A percentile compares a stretch with the other conserved stretches of the same genome.
Conservation (phyloP, 106 monocot species). For the Dioscorea dumetorum region DNA sequence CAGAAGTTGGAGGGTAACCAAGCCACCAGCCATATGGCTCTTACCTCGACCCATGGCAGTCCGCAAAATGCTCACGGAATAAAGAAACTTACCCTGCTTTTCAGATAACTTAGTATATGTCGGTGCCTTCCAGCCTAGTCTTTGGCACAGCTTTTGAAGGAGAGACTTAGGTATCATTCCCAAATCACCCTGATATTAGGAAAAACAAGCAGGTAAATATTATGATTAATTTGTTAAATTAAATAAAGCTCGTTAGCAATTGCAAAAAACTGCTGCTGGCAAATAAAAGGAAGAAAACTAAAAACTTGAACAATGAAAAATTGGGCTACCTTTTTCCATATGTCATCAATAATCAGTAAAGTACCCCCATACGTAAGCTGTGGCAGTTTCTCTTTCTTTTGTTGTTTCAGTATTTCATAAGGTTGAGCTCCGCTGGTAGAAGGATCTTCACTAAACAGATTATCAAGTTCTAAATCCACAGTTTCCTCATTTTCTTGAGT, state of each 20-base stretch:
- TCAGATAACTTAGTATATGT: conserved; percentile 73
- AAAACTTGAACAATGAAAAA: background rate
- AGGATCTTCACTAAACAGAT: conserved; percentile 72
- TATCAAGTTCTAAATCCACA: conserved; percentile 68
- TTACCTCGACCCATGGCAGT: conserved; percentile 78
- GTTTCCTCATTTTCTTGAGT: conserved; percentile 34
- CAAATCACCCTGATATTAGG: conserved; percentile 52
- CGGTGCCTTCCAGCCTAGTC: conserved; percentile 88
- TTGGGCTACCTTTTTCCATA: conserved; percentile 67
- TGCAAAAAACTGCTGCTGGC: background rate
- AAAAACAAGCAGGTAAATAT: background rate
- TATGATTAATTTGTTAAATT: background rate
- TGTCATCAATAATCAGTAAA: conserved; percentile 52
- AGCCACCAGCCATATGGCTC: conserved; percentile 81
- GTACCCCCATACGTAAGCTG: conserved; percentile 31
- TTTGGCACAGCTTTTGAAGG: conserved; percentile 90
- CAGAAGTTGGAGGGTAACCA: conserved; percentile 71
- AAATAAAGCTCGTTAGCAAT: background rate
- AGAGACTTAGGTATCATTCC: conserved; percentile 72
- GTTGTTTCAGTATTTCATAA: conserved; percentile 28
- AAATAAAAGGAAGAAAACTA: background rate
- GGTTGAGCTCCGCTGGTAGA: conserved; percentile 25
- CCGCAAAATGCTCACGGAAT: conserved; percentile 81
- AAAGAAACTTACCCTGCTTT: conserved; percentile 56
- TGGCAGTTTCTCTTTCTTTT: conserved; percentile 39